These are phyloP conservation scores for Ganoderma sinense DNA, from an alignment of 1,284 basidiomycete genomes.

Conservation along the genomic window DNA sequence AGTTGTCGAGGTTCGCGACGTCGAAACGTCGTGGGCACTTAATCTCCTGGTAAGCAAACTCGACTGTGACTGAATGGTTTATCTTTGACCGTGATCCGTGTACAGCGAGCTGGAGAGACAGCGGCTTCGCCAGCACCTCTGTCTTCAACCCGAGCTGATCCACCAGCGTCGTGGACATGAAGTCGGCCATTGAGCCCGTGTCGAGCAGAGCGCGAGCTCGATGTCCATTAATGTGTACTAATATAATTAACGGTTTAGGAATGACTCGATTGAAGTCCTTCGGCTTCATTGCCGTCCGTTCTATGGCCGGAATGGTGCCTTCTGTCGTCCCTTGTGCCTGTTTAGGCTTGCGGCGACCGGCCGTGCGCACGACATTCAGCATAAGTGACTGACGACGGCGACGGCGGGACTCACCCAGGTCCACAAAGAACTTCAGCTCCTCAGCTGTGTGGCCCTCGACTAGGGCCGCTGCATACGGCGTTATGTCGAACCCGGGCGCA, in stretches of 20 bases:
- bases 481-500: too few relatives aligned
- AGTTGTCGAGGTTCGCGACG: constrained; percentile 19
- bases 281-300: constrained; percentile 35
- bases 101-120: constrained; percentile 17
- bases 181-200: constrained; percentile 21
- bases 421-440: too few relatives aligned
- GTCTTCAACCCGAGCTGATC: constrained; percentile 11
- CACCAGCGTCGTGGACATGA: constrained; percentile 15
- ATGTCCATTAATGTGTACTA: constrained; percentile 1
- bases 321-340: too few relatives aligned
- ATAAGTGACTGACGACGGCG: too few relatives aligned
- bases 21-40: constrained; percentile 37
- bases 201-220: constrained; percentile 13
- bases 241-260: constrained; percentile 12
- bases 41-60: constrained; percentile 41
- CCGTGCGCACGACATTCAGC: too few relatives aligned
- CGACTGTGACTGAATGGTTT: not conserved
- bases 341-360: too few relatives aligned
- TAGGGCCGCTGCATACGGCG: too few relatives aligned
- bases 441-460: too few relatives aligned
- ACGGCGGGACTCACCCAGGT: too few relatives aligned
- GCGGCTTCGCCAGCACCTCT: constrained; percentile 5
- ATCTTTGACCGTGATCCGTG: constrained; percentile 15
- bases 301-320: constrained; percentile 1
- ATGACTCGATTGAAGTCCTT: constrained; percentile 30